Evolutionary conservation across 2,329 filamentous ascomycete genomes (phyloP).

Genomic region (Sphaerulina populicola): DNA sequence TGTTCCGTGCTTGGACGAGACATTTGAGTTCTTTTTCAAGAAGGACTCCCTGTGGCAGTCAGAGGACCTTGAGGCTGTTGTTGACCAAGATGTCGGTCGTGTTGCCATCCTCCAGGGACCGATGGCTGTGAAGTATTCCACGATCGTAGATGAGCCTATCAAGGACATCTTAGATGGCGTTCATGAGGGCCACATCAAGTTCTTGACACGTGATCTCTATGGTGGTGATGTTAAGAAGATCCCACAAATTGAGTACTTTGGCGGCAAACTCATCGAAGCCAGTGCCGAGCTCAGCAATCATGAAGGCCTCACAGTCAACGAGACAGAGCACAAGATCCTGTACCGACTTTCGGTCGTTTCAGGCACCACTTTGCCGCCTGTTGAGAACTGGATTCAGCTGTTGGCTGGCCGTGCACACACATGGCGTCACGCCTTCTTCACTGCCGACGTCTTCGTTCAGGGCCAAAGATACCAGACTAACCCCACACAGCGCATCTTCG

Average conservation of each 20-base stretch:
- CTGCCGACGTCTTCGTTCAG: conserved; percentile 86
- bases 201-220: conserved; percentile 73
- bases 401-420: conserved; percentile 78
- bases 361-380: conserved; percentile 63
- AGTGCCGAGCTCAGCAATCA: conserved; percentile 62
- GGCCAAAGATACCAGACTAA: conserved; percentile 97
- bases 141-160: conserved; percentile 81
- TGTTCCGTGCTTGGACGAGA: conserved; percentile 88
- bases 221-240: conserved; percentile 62
- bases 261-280: conserved; percentile 69
- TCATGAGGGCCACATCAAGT: conserved; percentile 77
- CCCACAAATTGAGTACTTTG: conserved; percentile 88
- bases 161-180: conserved; percentile 90
- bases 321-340: conserved; percentile 69
- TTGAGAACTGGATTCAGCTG: conserved; percentile 78
- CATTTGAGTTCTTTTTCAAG: conserved; percentile 99
- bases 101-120: conserved; percentile 96
- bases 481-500: conserved; percentile 84
- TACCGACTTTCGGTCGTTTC: conserved; percentile 75
- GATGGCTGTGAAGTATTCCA: conserved; percentile 84
- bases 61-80: conserved; percentile 91
- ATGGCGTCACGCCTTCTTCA: conserved; percentile 92
- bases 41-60: conserved; percentile 99
- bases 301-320: conserved; percentile 75
- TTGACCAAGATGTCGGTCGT: conserved; percentile 88